Percentiles rank a stretch among this genome's conserved stretches.
Conservation (phyloP, 306 rosid species). For the Sindora glabra region DNA sequence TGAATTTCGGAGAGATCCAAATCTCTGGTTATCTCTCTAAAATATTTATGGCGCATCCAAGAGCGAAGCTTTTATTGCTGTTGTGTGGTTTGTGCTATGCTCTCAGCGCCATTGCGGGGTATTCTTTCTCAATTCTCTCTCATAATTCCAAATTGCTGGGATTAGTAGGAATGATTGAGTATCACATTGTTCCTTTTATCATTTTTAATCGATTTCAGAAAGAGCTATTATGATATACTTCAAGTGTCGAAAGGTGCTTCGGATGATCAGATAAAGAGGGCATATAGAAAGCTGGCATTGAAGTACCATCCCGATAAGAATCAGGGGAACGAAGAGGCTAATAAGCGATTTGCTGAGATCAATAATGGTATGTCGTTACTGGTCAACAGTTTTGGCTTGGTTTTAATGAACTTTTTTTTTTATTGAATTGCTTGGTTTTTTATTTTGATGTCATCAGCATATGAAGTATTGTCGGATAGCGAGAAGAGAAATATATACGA, state of each 20-base stretch:
- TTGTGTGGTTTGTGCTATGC: constrained; percentile 53
- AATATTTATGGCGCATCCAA: constrained; percentile 59
- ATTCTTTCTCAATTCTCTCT: background rate
- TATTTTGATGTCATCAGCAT: constrained; percentile 49
- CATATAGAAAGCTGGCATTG: constrained; percentile 89
- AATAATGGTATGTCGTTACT: constrained; percentile 59
- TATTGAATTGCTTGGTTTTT: constrained; percentile 15
- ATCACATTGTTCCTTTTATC: background rate
- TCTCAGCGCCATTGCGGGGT: constrained; percentile 70
- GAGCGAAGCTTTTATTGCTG: constrained; percentile 39
- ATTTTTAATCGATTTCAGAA: constrained; percentile 25
- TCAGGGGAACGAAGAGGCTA: constrained; percentile 91
- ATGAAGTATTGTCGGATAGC: constrained; percentile 78
- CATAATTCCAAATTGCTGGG: no score
- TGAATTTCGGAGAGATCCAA: constrained; percentile 27
- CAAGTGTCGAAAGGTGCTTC: constrained; percentile 83
- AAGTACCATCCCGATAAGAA: constrained; percentile 98
- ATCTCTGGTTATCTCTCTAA: constrained; percentile 13
- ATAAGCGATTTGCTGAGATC: constrained; percentile 73
- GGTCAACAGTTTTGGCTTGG: no score
- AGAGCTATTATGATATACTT: constrained; percentile 78
- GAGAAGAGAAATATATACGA: constrained; percentile 86
- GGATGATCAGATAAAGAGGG: constrained; percentile 94
- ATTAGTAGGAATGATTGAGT: background rate
- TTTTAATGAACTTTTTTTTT: background rate